These are phyloP conservation scores for Alternaria panax DNA, from an alignment of 2,329 filamentous ascomycete genomes.

Conservation along the genomic window DNA sequence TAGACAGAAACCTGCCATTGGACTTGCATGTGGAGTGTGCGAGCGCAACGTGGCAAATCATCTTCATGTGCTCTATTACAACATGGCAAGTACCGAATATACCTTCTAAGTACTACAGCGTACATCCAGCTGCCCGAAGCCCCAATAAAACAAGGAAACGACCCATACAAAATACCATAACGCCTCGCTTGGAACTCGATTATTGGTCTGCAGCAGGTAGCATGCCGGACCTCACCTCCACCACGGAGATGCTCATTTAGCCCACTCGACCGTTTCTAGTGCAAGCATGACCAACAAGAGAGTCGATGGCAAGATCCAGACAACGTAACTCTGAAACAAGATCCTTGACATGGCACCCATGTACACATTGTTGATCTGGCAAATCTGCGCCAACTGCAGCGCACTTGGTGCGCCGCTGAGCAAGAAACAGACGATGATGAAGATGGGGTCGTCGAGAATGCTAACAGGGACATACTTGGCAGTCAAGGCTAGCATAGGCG, in stretches of 20 bases:
- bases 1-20: constrained; percentile 23
- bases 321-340: constrained; percentile 94
- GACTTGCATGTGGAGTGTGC: not conserved
- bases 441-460: constrained; percentile 97
- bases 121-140: constrained; percentile 2
- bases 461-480: constrained; percentile 92
- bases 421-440: constrained; percentile 96
- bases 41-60: not conserved
- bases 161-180: constrained; percentile 5
- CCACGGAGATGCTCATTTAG: constrained; percentile 46
- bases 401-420: constrained; percentile 93
- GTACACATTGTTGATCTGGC: constrained; percentile 96
- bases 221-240: not conserved
- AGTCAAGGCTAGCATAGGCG: constrained; percentile 81
- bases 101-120: not conserved
- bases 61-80: not conserved
- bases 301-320: constrained; percentile 96
- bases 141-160: constrained; percentile 3
- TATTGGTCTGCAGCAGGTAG: not conserved
- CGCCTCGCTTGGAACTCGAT: constrained; percentile 13
- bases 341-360: constrained; percentile 93
- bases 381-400: constrained; percentile 95
- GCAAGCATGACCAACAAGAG: constrained; percentile 89
- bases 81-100: not conserved
- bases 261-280: constrained; percentile 92